phyloP scores from a whole-genome alignment of 768 basidiomycete species.

The Serpula lacrymans region DNA sequence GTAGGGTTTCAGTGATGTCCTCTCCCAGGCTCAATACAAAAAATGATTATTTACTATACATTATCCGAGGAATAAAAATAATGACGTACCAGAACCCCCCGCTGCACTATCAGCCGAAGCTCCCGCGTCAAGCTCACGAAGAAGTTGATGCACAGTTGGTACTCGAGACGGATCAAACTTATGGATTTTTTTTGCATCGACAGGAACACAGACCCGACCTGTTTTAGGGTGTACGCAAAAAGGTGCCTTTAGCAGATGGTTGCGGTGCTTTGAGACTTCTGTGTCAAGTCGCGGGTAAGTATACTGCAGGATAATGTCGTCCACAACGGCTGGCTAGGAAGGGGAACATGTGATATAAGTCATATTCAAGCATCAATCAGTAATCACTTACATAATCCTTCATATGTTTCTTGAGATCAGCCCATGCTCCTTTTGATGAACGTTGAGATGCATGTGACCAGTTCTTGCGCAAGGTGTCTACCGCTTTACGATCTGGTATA shows the following conservation, averaged over 20 bases:
- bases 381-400: constrained; percentile 32
- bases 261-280: constrained; percentile 95
- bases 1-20: constrained; percentile 85
- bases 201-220: constrained; percentile 91
- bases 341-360: constrained; percentile 19
- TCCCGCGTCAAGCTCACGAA: constrained; percentile 67
- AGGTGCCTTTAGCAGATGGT: constrained; percentile 96
- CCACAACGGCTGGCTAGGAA: constrained; percentile 49
- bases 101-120: constrained; percentile 33
- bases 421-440: constrained; percentile 73
- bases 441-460: constrained; percentile 56
- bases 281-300: constrained; percentile 96
- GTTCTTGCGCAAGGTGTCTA: constrained; percentile 44
- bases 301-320: constrained; percentile 90
- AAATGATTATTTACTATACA: constrained; percentile 44
- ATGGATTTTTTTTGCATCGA: constrained; percentile 73
- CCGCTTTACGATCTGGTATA: constrained; percentile 60
- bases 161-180: constrained; percentile 82
- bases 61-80: constrained; percentile 5
- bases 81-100: constrained; percentile 46
- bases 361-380: neutral
- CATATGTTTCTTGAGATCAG: constrained; percentile 46
- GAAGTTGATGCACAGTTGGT: constrained; percentile 82
- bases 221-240: constrained; percentile 98
- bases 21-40: too few relatives aligned